Evolutionary conservation across 345 rosid species (phyloP).

Genomic region (Aurinia saxatilis): DNA sequence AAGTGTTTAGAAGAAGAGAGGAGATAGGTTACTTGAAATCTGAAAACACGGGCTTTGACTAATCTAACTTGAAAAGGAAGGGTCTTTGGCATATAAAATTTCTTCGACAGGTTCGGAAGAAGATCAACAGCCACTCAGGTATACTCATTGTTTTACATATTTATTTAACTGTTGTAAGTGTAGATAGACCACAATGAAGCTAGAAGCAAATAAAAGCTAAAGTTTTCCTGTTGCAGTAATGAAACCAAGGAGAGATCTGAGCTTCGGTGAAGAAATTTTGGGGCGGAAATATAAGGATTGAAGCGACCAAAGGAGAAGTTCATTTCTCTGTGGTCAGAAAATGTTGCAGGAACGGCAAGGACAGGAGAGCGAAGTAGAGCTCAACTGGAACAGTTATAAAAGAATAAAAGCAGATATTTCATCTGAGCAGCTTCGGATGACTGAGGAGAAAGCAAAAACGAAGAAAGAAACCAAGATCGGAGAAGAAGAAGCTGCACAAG

Average conservation of each 20-base stretch:
- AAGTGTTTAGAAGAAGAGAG: too few relatives aligned
- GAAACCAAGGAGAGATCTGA: conserved; percentile 61
- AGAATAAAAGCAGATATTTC: conserved; percentile 41
- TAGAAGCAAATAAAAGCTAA: too few relatives aligned
- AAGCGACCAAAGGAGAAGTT: conserved; percentile 42
- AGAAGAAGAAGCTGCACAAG: conserved; percentile 41
- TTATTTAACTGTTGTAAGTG: too few relatives aligned
- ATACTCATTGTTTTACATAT: too few relatives aligned
- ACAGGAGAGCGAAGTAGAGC: conserved; percentile 57
- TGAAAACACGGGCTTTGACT: too few relatives aligned
- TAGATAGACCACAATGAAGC: too few relatives aligned
- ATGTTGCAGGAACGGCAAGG: conserved; percentile 61
- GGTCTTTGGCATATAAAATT: too few relatives aligned
- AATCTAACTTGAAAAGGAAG: too few relatives aligned
- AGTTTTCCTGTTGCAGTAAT: conserved; percentile 45
- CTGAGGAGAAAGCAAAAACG: conserved; percentile 39
- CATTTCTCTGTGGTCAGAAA: conserved; percentile 41
- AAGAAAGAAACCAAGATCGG: conserved; percentile 39
- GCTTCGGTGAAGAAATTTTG: conserved; percentile 47
- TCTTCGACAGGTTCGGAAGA: too few relatives aligned
- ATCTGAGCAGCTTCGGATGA: conserved; percentile 36
- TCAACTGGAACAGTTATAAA: conserved; percentile 70
- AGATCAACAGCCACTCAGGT: too few relatives aligned
- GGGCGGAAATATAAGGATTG: conserved; percentile 49
- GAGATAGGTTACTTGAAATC: too few relatives aligned